phyloP scores from a whole-genome alignment of 495 filamentous ascomycete species.

The Annulohypoxylon bovei region DNA sequence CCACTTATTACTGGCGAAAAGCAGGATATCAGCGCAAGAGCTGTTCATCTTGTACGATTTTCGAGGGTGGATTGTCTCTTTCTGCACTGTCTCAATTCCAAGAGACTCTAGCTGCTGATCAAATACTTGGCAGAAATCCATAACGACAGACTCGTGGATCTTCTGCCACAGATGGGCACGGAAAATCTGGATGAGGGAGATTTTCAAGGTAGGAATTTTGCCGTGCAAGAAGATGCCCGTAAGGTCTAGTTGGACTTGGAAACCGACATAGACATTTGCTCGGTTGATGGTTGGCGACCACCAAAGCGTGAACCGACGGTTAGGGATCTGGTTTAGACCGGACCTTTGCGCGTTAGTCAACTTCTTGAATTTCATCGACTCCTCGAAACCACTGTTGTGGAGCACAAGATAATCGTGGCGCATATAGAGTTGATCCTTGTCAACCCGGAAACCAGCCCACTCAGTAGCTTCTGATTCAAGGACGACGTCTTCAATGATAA shows the following conservation, averaged over 20 bases:
- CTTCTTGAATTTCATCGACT: slow-evolving; percentile 99
- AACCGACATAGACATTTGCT: slow-evolving; percentile 90
- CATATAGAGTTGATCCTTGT: slow-evolving; percentile 61
- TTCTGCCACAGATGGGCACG: slow-evolving; percentile 99
- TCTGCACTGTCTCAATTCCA: slow-evolving; percentile 98
- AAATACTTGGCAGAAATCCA: slow-evolving; percentile 99
- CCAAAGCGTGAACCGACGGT: slow-evolving; percentile 99
- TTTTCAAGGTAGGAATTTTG: slow-evolving; percentile 99
- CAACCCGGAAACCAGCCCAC: slow-evolving; percentile 35
- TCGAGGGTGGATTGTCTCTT: slow-evolving; percentile 98
- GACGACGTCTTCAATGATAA: slow-evolving; percentile 51
- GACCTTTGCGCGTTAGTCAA: slow-evolving; percentile 98
- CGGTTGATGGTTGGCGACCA: slow-evolving; percentile 89
- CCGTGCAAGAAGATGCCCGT: slow-evolving; percentile 99
- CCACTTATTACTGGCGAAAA: slow-evolving; percentile 99
- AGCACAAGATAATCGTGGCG: slow-evolving; percentile 59
- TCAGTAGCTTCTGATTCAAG: slow-evolving; percentile 49
- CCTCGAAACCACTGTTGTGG: slow-evolving; percentile 72
- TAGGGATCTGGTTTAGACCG: slow-evolving; percentile 99
- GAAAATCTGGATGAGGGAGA: slow-evolving; percentile 99
- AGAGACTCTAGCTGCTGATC: slow-evolving; percentile 97
- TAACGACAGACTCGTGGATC: slow-evolving; percentile 98
- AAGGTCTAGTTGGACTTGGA: slow-evolving; percentile 98
- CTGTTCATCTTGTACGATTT: slow-evolving; percentile 99
- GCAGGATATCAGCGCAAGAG: slow-evolving; percentile 96